A percentile compares a stretch with the other conserved stretches of the same genome.
Conservation (phyloP, 2,329 filamentous ascomycete genomes). For the Claviceps monticola region DNA sequence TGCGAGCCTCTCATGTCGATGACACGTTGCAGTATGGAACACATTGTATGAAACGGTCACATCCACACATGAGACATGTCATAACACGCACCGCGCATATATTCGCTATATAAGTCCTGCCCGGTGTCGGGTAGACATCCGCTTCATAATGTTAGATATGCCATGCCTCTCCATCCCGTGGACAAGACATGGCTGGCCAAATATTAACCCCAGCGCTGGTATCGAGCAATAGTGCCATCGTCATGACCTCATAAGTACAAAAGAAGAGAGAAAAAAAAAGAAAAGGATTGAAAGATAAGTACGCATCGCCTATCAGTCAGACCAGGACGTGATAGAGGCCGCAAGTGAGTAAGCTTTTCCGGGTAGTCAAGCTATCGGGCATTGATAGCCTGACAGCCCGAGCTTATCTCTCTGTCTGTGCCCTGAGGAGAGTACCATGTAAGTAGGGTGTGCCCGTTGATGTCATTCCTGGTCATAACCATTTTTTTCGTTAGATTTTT, state of each 20-base stretch:
- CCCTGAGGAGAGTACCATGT: background rate
- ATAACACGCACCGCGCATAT: background rate
- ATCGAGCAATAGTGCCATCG: too few relatives aligned
- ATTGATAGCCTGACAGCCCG: background rate
- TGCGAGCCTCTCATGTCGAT: background rate
- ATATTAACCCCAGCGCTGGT: background rate
- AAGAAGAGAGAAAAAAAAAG: slow-evolving; percentile 1
- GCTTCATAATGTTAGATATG: slow-evolving; percentile 5
- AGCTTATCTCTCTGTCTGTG: background rate
- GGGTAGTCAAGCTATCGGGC: background rate
- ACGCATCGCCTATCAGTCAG: slow-evolving; percentile 16
- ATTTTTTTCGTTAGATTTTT: background rate
- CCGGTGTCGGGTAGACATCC: background rate
- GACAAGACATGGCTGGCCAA: background rate
- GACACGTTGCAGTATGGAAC: background rate
- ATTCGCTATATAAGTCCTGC: background rate
- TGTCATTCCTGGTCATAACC: slow-evolving; percentile 7
- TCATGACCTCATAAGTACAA: slow-evolving; percentile 20
- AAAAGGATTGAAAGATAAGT: slow-evolving; percentile 13
- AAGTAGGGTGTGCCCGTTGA: background rate
- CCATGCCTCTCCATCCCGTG: slow-evolving; percentile 3
- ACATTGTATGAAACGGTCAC: background rate
- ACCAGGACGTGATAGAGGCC: background rate
- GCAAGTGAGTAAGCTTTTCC: background rate
- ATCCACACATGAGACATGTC: background rate